phyloP scores from a whole-genome alignment of 2,329 filamentous ascomycete genomes.

The Zymoseptoria tritici region DNA sequence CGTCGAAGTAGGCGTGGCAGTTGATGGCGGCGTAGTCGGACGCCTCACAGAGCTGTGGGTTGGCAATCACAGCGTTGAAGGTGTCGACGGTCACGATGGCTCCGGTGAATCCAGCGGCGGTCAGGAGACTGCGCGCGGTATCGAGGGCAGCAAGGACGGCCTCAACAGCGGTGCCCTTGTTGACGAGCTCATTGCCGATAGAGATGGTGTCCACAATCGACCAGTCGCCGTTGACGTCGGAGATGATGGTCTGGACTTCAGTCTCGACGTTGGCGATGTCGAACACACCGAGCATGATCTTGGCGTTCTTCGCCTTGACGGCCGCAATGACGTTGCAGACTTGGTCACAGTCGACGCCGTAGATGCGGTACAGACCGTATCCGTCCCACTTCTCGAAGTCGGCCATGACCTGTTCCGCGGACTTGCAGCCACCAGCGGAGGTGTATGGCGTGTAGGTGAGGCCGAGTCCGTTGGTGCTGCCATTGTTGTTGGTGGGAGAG shows the following conservation, averaged over 20 bases:
- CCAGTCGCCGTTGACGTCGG: conserved; percentile 59
- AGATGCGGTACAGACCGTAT: conserved; percentile 64
- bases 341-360: conserved; percentile 74
- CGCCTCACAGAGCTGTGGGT: conserved; percentile 66
- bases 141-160: conserved; percentile 53
- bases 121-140: conserved; percentile 51
- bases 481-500: conserved; percentile 1
- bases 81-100: conserved; percentile 76
- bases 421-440: conserved; percentile 57
- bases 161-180: conserved; percentile 40
- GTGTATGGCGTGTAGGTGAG: conserved; percentile 55
- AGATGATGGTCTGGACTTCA: conserved; percentile 56
- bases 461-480: conserved; percentile 34
- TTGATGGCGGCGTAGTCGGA: conserved; percentile 79
- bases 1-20: conserved; percentile 77
- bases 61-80: conserved; percentile 56
- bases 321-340: conserved; percentile 55
- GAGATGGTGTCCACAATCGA: conserved; percentile 60
- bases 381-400: conserved; percentile 56
- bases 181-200: conserved; percentile 76
- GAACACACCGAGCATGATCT: conserved; percentile 69
- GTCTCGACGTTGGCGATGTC: conserved; percentile 49
- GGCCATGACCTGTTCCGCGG: conserved; percentile 50
- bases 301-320: conserved; percentile 57
- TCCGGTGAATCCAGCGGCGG: conserved; percentile 58